Base-by-base conservation (phyloP, 352 stramenopile genomes). In the Globisporangium parvum region DNA sequence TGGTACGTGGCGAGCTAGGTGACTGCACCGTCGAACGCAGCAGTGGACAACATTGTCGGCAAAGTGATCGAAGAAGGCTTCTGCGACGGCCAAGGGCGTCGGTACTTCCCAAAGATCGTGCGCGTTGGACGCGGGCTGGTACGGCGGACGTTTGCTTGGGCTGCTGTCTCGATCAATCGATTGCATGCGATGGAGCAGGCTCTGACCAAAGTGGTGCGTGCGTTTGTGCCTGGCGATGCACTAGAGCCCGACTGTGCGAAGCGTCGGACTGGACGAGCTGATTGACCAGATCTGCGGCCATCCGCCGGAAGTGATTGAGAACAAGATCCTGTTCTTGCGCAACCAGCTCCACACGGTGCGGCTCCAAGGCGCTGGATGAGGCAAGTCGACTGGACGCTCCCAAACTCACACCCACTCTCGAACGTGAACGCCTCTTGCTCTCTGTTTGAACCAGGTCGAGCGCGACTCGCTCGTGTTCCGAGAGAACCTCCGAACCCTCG, bases 61-160 rank as follows among this genome's bases (percentile, higher is more conserved):
- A 98, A 98, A 65, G 95, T 98, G 37, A 98, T 98, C 57, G 80
- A 95, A 62, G 87, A 97, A 67, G 93, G 93, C 39, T 98, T 98
- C 51, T 90, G 95, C 40, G 95, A 98, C 63, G 95, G 95, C 37
- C 87, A 95, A 75, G 93, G 92, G 0, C 70, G 85, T 49, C 75
- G 87, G 46, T 98, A 98, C 57, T 98, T 97, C 54, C 95, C 95
- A 15, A 92, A 94, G 53, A 98, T 98, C 41, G 88, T 98, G 60
- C 82, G 95, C 26, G 89, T 98, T 23, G 95, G 95, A 9, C 70
- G 87, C 51, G 67, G 80, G 59, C 66, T 93, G 62, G 85, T 95
- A 66, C 48, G 80, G 24, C 48, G 80, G 24, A 40, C 35, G 26
- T 26, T 58, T 41, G 11, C 20, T 21, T 26, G n/a, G 42, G 42